Percentiles rank a stretch among this genome's conserved stretches.
These are phyloP conservation scores for Leccinellum rugosiceps DNA, from an alignment of 768 basidiomycete genomes.

Conservation along the genomic window DNA sequence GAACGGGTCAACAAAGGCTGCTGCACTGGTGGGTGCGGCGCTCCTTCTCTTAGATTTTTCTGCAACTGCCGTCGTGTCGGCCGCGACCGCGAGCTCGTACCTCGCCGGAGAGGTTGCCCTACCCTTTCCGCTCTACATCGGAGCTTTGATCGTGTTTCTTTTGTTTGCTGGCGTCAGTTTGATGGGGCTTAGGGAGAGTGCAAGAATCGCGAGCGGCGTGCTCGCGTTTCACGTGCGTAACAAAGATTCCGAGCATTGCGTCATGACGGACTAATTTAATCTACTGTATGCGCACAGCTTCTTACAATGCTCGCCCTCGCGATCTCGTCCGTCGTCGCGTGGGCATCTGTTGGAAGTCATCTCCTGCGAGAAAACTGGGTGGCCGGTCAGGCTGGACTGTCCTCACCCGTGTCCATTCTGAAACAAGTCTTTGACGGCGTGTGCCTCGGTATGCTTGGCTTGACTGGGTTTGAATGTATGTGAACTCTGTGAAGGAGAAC, in stretches of 20 bases:
- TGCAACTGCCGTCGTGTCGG: constrained; percentile 67
- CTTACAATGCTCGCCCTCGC: constrained; percentile 55
- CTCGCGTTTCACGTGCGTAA: constrained; percentile 55
- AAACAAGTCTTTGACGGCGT: constrained; percentile 61
- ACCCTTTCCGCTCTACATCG: constrained; percentile 54
- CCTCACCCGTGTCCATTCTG: constrained; percentile 32
- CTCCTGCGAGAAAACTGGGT: constrained; percentile 58
- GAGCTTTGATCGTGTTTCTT: constrained; percentile 50
- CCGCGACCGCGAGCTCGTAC: constrained; percentile 68
- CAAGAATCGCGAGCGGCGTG: constrained; percentile 54
- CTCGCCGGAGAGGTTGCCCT: constrained; percentile 59
- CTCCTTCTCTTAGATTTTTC: constrained; percentile 70
- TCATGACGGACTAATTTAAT: not conserved
- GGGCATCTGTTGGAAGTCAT: constrained; percentile 46
- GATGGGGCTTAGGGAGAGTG: constrained; percentile 59
- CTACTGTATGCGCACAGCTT: constrained; percentile 34
- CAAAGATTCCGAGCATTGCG: not conserved
- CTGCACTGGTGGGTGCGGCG: constrained; percentile 63
- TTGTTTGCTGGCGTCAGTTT: constrained; percentile 55
- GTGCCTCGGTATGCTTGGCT: constrained; percentile 67
- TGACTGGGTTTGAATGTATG: constrained; percentile 69
- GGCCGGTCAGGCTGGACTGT: constrained; percentile 27
- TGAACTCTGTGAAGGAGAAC: not conserved
- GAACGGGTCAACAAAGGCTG: constrained; percentile 58
- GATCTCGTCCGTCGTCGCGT: constrained; percentile 47